Base-by-base conservation (phyloP, 2,329 filamentous ascomycete species). In the Paecilomyces niveus region DNA sequence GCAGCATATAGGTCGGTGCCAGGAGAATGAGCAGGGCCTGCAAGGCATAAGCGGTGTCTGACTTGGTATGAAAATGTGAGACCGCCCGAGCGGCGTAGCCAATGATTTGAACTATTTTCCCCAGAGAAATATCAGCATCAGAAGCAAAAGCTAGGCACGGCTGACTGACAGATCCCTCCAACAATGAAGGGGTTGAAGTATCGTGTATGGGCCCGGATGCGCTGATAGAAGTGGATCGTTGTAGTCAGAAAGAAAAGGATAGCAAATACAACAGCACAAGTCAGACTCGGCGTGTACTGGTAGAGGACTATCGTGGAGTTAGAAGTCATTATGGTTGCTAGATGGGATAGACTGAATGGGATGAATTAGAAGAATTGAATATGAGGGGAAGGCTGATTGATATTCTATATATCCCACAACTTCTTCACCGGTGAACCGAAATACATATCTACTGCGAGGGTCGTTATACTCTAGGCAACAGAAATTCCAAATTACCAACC, bases 1-100 rank as follows among this genome's bases (percentile, higher is more conserved):
- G 63, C 63, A 13, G 63, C 61, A 31, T 62, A 61, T 15, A 65
- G 58, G 62, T 58, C 7, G 63, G 63, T 26, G 62, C 63, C 6
- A 65, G 56, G 22, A 65, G 62, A 8, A 65, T 53, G 24, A 65
- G 59, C 15, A 63, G 45, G 2, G 58, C 57, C 32, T 65, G 63
- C n/a, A 62, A 59, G 29, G 61, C 59, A 45, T 62, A 65, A 3
- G 58, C 58, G 2, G 35, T 13, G n/a, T 15, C n/a, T n/a, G 35
- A 39, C 5, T 15, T n/a, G 10, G 10, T n/a, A 2, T 39, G 35
- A 15, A 4, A 5, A 39, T 39, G 35, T 6, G 35, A 13, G 3
- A 39, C n/a, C 13, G 7, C n/a, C 13, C 35, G 35, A 15, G 13
- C 13, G 35, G n/a, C 13, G n/a, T 39, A 39, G 3, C 35, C 35